Evolutionary conservation across 371 early-diverging fungal genomes (phyloP), one percentile per base, ranked within the genome.

Genomic region (Saksenaea vasiformis): DNA sequence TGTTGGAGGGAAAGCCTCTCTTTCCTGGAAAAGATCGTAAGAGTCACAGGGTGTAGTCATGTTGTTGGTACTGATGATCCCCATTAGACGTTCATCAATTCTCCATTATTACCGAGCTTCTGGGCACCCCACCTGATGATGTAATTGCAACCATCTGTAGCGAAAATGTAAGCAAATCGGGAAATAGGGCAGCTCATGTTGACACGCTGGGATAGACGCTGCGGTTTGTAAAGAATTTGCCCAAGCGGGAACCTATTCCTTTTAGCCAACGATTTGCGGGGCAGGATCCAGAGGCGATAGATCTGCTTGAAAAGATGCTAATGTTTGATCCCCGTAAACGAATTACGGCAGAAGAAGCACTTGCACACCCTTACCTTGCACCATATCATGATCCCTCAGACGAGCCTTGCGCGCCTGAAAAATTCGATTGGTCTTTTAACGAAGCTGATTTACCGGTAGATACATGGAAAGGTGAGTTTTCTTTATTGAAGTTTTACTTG

Each of bases 1-100:
- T 99, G 89, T 76, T 97, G 44, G 93, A 93, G 72, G 93, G 94
- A 70, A 93, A 92, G 76, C 98, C 99, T 17, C 72, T 99, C 51
- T 99, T 99, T 84, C 95, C 98, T 22, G 99, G 93, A 44, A 93
- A 95, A 69, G 98, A 97, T 80, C 96, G 92, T 91, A 85, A 79
- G 90, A 85, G 19, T 64, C 17, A 47, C 8, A 22, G 4, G 51
- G 5, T 1, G 8, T 3, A 47, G 22, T 10, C 51, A 26, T 19
- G 24, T 3, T 47, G 10, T 22, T 47, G 51, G 5, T 53, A n/a
- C 56, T 34, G 5, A 56, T 11, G 17, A 24, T 31, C 28, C n/a
- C 39, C 5, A 34, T 35, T 68, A 86, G 86, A 96, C 65, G 95
- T 97, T 19, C 86, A 96, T 78, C 96, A 97, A 80, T 95, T 97